Conservation (phyloP, 345 rosid genomes). For the Arabidopsis suecica region DNA sequence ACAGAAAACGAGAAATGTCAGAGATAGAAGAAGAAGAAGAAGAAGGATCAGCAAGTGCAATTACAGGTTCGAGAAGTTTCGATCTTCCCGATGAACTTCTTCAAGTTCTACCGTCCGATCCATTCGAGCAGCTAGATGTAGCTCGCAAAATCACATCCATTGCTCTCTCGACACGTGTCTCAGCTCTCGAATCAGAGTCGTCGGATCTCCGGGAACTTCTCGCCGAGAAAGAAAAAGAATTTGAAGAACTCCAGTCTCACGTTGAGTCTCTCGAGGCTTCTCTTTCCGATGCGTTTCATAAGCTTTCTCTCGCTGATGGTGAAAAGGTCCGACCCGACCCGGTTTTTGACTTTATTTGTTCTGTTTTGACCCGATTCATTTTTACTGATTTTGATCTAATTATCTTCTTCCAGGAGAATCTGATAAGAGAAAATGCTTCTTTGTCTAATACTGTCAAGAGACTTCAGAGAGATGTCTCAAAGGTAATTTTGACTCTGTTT, state of each 20-base stretch:
- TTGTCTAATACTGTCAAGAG: slow-evolving; percentile 70
- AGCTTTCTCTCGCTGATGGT: slow-evolving; percentile 58
- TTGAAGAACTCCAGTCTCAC: slow-evolving; percentile 69
- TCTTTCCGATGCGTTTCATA: slow-evolving; percentile 63
- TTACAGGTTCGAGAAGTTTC: slow-evolving; percentile 52
- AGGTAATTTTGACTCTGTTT: slow-evolving; percentile 50
- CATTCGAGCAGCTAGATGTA: slow-evolving; percentile 91
- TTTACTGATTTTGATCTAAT: background rate
- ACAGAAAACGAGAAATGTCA: slow-evolving; percentile 30
- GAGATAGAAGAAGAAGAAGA: slow-evolving; percentile 21
- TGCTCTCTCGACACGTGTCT: slow-evolving; percentile 89
- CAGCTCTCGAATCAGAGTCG: slow-evolving; percentile 79
- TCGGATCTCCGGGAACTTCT: slow-evolving; percentile 58
- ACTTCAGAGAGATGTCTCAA: slow-evolving; percentile 93
- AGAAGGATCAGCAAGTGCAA: slow-evolving; percentile 26
- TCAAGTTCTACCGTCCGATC: slow-evolving; percentile 83
- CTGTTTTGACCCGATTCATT: background rate
- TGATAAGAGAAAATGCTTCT: slow-evolving; percentile 68
- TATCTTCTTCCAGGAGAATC: slow-evolving; percentile 59
- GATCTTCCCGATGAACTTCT: slow-evolving; percentile 83
- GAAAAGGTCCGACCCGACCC: slow-evolving; percentile 60
- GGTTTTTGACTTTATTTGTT: slow-evolving; percentile 1
- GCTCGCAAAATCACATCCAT: slow-evolving; percentile 97
- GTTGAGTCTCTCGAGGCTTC: slow-evolving; percentile 72
- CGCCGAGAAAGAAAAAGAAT: slow-evolving; percentile 66